Evolutionary conservation across 805 yeast genomes (phyloP), one percentile per base, ranked within the genome.

Genomic region (Candida taoyuanica): DNA sequence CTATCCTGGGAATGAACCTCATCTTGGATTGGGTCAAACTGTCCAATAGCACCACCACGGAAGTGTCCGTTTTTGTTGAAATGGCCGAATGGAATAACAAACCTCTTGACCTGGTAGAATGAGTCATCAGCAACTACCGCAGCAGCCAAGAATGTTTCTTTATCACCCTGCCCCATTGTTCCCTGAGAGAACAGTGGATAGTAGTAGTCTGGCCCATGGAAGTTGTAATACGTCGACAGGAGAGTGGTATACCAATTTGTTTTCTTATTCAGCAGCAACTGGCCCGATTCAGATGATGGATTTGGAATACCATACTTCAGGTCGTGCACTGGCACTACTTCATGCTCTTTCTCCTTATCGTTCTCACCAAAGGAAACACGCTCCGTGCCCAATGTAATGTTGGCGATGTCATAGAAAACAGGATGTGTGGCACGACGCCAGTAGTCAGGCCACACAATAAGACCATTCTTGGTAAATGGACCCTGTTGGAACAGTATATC

Each of bases 401-500:
- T 81, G 0, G 84, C 84, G 43, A 85, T 74, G 17, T 75, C 73
- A 57, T 81, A 85, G 49, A 70, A 80, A 29, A 61, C 60, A 3
- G 94, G 93, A 3, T 81, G 73, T 3, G 87, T 82, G 4, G 87
- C 75, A 46, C 94, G 70, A 54, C 78, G 73, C 95, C 95, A 85
- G 58, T 76, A 85, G 58, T 85, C 95, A 2, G 93, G 91, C 89
- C 93, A 85, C 13, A 75, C 53, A 19, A 78, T 58, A 57, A 74
- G 59, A 42, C 78, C 74, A 43, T 64, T 59, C 11, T 65, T 52
- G 21, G 52, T 44, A 59, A 70, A 85, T 0, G 82, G 76, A 25
- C 74, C 73, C 11, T 69, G 56, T 3, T 58, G 58, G 55, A 85
- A 81, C 15, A 83, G 53, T 5, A 53, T 50, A 45, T 76, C 81